phyloP scores from a whole-genome alignment of 2,329 filamentous ascomycete genomes.

The Fusarium redolens region DNA sequence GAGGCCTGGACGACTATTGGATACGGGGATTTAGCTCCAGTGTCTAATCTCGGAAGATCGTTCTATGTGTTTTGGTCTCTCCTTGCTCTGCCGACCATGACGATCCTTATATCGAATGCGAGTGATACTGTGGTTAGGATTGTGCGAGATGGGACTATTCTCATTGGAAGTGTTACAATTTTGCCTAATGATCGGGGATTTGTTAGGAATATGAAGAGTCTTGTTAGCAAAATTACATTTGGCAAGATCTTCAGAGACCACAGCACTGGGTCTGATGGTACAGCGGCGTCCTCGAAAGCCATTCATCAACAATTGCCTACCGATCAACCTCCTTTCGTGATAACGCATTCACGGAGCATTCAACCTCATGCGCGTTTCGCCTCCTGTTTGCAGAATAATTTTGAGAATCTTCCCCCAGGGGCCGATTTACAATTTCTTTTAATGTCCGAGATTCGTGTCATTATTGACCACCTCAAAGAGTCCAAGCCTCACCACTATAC shows the following conservation, averaged over 20 bases:
- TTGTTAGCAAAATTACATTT: background rate
- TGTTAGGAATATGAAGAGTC: background rate
- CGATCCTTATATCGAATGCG: background rate
- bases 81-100: background rate
- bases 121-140: background rate
- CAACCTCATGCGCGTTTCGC: background rate
- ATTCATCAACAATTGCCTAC: background rate
- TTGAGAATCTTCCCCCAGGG: background rate
- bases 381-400: background rate
- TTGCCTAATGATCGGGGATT: background rate
- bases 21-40: background rate
- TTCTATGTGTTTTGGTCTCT: conserved; percentile 9
- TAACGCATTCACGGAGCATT: too few species aligned
- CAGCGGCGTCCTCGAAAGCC: background rate
- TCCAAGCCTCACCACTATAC: background rate
- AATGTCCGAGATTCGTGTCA: background rate
- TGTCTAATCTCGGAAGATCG: background rate
- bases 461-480: background rate
- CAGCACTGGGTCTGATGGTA: background rate
- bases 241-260: background rate
- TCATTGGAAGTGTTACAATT: background rate
- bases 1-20: background rate
- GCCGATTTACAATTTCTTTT: background rate
- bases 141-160: background rate
- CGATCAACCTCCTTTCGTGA: background rate